phyloP scores from a whole-genome alignment of 371 early-diverging fungal genomes.

The Rhizopus stolonifer region DNA sequence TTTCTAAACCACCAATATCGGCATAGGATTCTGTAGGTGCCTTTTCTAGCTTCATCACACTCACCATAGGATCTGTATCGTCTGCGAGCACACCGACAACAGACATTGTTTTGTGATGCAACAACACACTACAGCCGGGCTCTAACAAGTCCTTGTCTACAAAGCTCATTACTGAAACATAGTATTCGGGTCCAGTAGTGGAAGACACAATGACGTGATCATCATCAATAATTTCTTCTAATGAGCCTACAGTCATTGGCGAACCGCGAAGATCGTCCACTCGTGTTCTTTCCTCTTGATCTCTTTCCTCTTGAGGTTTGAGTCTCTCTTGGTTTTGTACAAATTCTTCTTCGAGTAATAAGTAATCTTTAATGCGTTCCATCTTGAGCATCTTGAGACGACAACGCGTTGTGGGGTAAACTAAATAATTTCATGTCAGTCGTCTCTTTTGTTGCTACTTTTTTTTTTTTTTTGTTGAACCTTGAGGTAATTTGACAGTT shows the following conservation, averaged over 20 bases:
- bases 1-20: constrained; percentile 99
- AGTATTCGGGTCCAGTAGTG: constrained; percentile 97
- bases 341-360: constrained; percentile 98
- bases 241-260: constrained; percentile 98
- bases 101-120: constrained; percentile 96
- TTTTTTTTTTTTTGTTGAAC: constrained; percentile 38
- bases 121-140: constrained; percentile 97
- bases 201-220: constrained; percentile 99
- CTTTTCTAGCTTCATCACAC: constrained; percentile 99
- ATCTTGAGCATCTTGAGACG: constrained; percentile 94
- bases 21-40: constrained; percentile 99
- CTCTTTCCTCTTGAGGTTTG: constrained; percentile 95
- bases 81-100: constrained; percentile 97
- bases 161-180: constrained; percentile 97
- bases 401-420: constrained; percentile 96
- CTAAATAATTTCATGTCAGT: constrained; percentile 40
- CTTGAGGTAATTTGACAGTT: constrained; percentile 88
- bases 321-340: constrained; percentile 95
- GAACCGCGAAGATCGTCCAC: constrained; percentile 99
- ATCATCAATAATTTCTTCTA: constrained; percentile 99
- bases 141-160: constrained; percentile 99
- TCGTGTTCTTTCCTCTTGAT: constrained; percentile 89
- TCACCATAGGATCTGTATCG: constrained; percentile 98
- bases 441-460: not conserved
- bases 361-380: constrained; percentile 97